Evolutionary conservation across 306 rosid species (phyloP).

Genomic region (Cucurbita ficifolia): DNA sequence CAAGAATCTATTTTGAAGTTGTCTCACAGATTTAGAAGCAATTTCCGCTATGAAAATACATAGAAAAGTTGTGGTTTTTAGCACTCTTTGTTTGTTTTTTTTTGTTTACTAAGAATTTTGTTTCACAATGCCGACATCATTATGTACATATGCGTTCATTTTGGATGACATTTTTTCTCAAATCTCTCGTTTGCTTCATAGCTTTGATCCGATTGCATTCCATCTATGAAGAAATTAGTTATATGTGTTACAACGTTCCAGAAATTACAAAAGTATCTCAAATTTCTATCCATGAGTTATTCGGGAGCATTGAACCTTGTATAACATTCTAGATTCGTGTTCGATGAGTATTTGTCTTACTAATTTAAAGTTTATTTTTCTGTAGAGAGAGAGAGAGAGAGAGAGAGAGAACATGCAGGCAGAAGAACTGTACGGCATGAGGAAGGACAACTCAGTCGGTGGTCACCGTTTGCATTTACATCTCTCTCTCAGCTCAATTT

Average conservation of each 20-base stretch:
- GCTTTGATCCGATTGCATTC: background rate
- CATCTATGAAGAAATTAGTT: no score
- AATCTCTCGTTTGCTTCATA: background rate
- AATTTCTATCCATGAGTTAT: background rate
- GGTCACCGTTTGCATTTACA: no score
- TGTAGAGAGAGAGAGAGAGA: no score
- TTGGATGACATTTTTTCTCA: background rate
- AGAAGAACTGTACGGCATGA: no score
- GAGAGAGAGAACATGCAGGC: no score
- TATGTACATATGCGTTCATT: background rate
- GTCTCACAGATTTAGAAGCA: background rate
- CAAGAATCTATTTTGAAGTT: background rate
- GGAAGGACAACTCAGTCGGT: no score
- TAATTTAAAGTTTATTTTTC: no score
- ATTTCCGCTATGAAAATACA: background rate
- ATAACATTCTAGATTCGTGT: no score
- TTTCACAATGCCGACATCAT: background rate
- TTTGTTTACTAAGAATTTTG: background rate
- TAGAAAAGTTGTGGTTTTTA: background rate
- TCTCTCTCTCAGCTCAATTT: no score
- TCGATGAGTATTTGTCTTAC: no score
- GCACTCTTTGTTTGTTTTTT: background rate
- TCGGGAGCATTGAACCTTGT: no score
- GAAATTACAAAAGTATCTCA: background rate
- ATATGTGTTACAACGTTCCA: no score